Evolutionary conservation across 352 stramenopile species (phyloP), one percentile per base, ranked within the genome.

Genomic region (Phytopythium cucurbitacearum): DNA sequence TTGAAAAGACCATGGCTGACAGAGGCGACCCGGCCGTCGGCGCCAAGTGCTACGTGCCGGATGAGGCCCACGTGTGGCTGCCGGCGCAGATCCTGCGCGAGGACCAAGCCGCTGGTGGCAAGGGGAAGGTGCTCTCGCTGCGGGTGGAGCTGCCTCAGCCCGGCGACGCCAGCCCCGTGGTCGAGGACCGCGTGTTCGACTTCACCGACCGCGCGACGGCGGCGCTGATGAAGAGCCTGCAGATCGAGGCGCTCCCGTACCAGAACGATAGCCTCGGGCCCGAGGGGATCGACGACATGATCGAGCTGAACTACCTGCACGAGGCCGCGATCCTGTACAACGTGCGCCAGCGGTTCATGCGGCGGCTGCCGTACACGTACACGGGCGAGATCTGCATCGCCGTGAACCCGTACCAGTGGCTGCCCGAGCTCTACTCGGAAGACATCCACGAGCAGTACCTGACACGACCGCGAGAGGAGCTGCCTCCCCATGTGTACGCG

Each of bases 381-480:
- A 97, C 96, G 33, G 94, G 95, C n/a, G 93, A 98, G 48, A 98
- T 98, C 64, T 92, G 97, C 45, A 97, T 99, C 59, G 95, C 96
- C 2, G 85, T 98, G 46, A 99, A 99, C 70, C 96, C 95, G n/a
- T 99, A 98, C 66, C 87, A 95, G 65, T 96, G 87, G 86, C 77
- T 95, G 34, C 73, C 79, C 0, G 81, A 94, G 40, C 65, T 96
- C 10, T 97, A 97, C 62, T 73, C 69, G 0, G 85, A 96, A 48
- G 80, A 92, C 48, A 62, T 79, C 48, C 78, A 94, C 47, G 54
- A 73, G 12, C 69, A 76, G 37, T 97, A 97, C 62, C 55, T 92
- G 43, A 76, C 82, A 41, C 61, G 80, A 33, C 76, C 78, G 42
- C 82, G 83, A 47, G 83, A 94, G 49, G 83, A 90, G 61, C 80